Evolutionary conservation across 345 rosid species (phyloP).

Genomic region (Zanthoxylum bungeanum): DNA sequence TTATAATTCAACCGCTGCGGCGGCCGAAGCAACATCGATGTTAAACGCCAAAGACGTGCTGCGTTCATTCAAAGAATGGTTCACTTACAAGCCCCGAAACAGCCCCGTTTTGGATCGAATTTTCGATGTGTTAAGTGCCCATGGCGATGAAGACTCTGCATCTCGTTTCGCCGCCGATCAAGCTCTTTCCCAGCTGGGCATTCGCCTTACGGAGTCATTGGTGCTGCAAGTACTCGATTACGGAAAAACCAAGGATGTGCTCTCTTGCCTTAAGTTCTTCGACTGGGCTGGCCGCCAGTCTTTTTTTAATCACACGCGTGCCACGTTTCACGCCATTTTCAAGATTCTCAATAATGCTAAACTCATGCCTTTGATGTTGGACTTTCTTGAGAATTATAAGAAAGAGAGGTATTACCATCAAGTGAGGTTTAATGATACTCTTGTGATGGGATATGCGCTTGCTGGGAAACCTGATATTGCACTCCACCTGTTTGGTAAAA

Average conservation of each 20-base stretch:
- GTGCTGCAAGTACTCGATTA: conserved; percentile 60
- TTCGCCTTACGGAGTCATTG: conserved; percentile 49
- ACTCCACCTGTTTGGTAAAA: conserved; percentile 64
- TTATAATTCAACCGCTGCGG: not conserved
- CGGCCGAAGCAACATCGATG: too few relatives aligned
- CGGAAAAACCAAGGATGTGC: conserved; percentile 41
- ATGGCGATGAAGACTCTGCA: conserved; percentile 24
- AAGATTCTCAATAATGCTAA: conserved; percentile 58
- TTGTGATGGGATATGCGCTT: conserved; percentile 72
- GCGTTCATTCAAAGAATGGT: conserved; percentile 57
- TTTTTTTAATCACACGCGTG: conserved; percentile 58
- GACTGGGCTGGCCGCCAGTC: conserved; percentile 89
- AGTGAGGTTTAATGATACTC: conserved; percentile 42
- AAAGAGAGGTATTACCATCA: conserved; percentile 11
- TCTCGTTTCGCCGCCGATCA: conserved; percentile 19
- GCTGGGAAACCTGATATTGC: conserved; percentile 72
- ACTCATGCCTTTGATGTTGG: conserved; percentile 37
- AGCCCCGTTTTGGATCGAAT: conserved; percentile 33
- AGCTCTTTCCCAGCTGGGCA: conserved; percentile 41
- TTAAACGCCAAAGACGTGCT: conserved; percentile 33
- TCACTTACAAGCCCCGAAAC: conserved; percentile 27
- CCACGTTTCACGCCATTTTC: conserved; percentile 63
- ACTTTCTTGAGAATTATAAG: conserved; percentile 39
- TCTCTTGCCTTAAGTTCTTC: conserved; percentile 76
- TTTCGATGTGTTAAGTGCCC: conserved; percentile 35